Conservation (phyloP, 805 yeast species). For the Lipomyces mesembrius region DNA sequence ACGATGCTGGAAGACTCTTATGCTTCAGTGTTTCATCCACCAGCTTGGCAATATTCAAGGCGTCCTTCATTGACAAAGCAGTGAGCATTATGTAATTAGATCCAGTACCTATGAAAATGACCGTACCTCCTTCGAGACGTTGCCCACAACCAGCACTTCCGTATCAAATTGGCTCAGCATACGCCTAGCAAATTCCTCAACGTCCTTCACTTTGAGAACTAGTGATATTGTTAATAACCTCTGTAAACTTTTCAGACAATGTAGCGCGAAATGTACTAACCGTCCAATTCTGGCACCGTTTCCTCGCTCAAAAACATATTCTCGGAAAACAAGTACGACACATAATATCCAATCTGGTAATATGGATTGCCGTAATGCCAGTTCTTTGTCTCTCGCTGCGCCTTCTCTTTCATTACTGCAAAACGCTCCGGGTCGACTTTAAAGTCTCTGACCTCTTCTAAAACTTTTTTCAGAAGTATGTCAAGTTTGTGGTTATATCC, state of each 20-base stretch:
- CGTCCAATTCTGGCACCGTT: constrained; percentile 55
- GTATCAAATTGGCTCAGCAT: constrained; percentile 63
- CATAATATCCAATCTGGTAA: constrained; percentile 68
- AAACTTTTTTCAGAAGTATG: constrained; percentile 62
- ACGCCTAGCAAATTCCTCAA: constrained; percentile 57
- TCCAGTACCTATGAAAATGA: neutral
- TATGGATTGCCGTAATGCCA: constrained; percentile 77
- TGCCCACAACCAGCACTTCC: constrained; percentile 81
- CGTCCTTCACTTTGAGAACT: constrained; percentile 54
- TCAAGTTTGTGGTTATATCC: constrained; percentile 87
- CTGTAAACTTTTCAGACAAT: neutral
- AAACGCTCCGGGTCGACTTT: constrained; percentile 63
- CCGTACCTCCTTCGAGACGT: constrained; percentile 52
- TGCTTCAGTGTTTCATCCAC: constrained; percentile 51
- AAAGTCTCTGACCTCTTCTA: constrained; percentile 59
- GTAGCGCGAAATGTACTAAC: neutral
- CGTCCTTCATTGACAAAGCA: constrained; percentile 48
- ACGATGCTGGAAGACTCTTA: constrained; percentile 51
- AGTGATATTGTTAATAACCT: neutral
- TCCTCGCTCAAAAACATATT: constrained; percentile 68
- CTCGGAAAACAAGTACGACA: constrained; percentile 71
- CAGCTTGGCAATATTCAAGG: constrained; percentile 54
- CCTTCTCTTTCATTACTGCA: constrained; percentile 65
- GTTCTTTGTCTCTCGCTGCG: constrained; percentile 66
- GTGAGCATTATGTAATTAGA: neutral